Evolutionary conservation across 2,329 filamentous ascomycete species (phyloP), one percentile per base, ranked within the genome.

Genomic region (Penicillium italicum): DNA sequence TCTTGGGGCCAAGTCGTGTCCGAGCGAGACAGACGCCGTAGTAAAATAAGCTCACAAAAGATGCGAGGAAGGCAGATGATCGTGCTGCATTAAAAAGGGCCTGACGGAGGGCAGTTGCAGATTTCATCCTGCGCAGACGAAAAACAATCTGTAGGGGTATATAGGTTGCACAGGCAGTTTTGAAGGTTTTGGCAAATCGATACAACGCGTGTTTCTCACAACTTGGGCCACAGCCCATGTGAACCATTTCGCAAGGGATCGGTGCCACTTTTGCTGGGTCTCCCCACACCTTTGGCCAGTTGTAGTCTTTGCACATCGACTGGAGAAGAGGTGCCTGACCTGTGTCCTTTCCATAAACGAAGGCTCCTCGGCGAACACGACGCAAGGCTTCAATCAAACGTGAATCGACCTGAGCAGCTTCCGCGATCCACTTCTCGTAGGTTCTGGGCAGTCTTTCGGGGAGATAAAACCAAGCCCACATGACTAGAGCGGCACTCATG

Each of bases 401-500:
- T 14, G 74, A 66, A 69, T 96, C 91, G 20, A 94, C 85, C 42
- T 86, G 81, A 4, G 91, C 90, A 4, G 87, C 88, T 22, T 86
- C 85, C 38, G 82, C 84, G 64, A 96, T 94, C 90, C 91, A 95
- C 69, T 85, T 87, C 65, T 85, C 87, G 75, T 95, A 95, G 38
- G 86, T 81, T 28, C 77, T 80, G 2, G 91, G 91, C 1, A 96
- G 80, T 20, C 83, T 80, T 34, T 83, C 79, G 0, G 90, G 89
- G 10, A 79, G 72, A 75, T 93, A 96, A 70, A 95, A 87, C 89
- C 89, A 96, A 18, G 89, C 83, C 87, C 89, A 93, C 91, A 95
- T 96, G 62, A 95, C 86, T 36, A 90, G 76, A 22, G 86, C 87
- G 37, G 83, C 85, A 20, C 89, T 91, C 33, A 81, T 72, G 42